These are phyloP conservation scores for Tylopilus rubrobrunneus DNA, from an alignment of 768 basidiomycete genomes.

Conservation along the genomic window DNA sequence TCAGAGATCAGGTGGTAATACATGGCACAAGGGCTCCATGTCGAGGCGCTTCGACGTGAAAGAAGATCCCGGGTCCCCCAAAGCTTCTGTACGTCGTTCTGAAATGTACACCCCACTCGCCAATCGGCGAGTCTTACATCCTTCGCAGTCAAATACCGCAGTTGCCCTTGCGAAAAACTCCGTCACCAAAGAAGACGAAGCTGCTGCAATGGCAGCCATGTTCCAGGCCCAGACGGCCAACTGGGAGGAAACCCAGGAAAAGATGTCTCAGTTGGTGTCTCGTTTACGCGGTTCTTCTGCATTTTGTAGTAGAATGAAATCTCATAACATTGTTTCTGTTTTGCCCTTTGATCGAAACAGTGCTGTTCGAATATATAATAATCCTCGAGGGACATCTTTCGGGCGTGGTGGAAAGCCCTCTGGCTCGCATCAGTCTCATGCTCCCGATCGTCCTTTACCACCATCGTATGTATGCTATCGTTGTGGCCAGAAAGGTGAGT, in stretches of 20 bases:
- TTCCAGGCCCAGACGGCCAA: conserved; percentile 90
- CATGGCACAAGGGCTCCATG: conserved; percentile 74
- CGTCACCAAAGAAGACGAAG: conserved; percentile 73
- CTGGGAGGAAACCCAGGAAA: conserved; percentile 99
- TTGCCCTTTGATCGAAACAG: conserved; percentile 41
- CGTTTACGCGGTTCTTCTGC: conserved; percentile 52
- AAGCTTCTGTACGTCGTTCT: conserved; percentile 32
- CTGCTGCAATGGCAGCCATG: conserved; percentile 97
- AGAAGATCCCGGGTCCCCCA: conserved; percentile 47
- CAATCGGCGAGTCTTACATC: conserved; percentile 25
- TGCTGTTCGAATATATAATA: conserved; percentile 64
- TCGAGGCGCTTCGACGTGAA: conserved; percentile 89
- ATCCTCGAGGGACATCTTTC: conserved; percentile 62
- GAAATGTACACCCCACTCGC: conserved; percentile 20
- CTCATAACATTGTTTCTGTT: conserved; percentile 66
- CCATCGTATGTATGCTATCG: conserved; percentile 98
- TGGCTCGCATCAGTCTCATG: conserved; percentile 43
- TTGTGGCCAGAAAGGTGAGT: conserved; percentile 92
- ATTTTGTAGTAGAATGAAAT: conserved; percentile 61
- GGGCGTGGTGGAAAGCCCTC: conserved; percentile 54
- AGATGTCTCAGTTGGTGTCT: conserved; percentile 97
- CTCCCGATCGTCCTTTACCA: conserved; percentile 77
- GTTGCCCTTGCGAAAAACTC: conserved; percentile 34
- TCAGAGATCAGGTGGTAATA: conserved; percentile 33
- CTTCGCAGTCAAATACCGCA: conserved; percentile 34